These are phyloP conservation scores for Parafenestella ontariensis DNA, from an alignment of 2,329 filamentous ascomycete genomes.

Conservation along the genomic window DNA sequence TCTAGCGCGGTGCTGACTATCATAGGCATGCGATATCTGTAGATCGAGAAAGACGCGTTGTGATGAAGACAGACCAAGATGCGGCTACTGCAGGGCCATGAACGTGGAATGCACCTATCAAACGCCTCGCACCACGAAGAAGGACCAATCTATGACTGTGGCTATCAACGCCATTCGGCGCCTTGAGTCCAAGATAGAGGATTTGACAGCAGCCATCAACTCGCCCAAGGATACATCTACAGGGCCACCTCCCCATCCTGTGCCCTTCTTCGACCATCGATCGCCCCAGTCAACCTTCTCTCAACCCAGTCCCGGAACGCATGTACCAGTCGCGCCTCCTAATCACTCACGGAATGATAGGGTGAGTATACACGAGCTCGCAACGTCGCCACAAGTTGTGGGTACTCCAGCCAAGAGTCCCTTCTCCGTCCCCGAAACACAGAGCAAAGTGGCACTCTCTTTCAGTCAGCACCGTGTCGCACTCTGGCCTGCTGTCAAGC, in stretches of 20 bases:
- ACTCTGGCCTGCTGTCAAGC: constrained; percentile 57
- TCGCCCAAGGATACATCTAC: constrained; percentile 19
- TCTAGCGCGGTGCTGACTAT: constrained; percentile 8
- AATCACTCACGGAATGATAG: constrained; percentile 24
- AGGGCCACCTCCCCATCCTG: constrained; percentile 14
- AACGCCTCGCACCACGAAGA: constrained; percentile 61
- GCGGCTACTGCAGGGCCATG: constrained; percentile 59
- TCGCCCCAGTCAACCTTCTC: constrained; percentile 38
- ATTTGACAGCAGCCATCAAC: constrained; percentile 51
- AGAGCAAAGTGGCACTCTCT: constrained; percentile 49
- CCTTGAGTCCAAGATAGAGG: constrained; percentile 61
- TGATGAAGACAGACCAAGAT: constrained; percentile 61
- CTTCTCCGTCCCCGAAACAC: constrained; percentile 23
- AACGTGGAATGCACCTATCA: constrained; percentile 61
- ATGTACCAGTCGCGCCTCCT: constrained; percentile 12
- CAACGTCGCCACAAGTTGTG: constrained; percentile 34
- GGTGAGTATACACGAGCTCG: constrained; percentile 29
- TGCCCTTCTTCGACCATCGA: constrained; percentile 27
- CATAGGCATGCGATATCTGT: constrained; percentile 61
- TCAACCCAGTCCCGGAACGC: constrained; percentile 35
- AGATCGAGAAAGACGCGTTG: constrained; percentile 62
- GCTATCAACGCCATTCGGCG: constrained; percentile 63
- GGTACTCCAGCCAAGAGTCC: constrained; percentile 36
- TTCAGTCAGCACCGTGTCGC: constrained; percentile 61
- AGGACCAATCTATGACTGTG: constrained; percentile 61